Conservation (phyloP, 495 filamentous ascomycete genomes). For the Aspergillus haitiensis region DNA sequence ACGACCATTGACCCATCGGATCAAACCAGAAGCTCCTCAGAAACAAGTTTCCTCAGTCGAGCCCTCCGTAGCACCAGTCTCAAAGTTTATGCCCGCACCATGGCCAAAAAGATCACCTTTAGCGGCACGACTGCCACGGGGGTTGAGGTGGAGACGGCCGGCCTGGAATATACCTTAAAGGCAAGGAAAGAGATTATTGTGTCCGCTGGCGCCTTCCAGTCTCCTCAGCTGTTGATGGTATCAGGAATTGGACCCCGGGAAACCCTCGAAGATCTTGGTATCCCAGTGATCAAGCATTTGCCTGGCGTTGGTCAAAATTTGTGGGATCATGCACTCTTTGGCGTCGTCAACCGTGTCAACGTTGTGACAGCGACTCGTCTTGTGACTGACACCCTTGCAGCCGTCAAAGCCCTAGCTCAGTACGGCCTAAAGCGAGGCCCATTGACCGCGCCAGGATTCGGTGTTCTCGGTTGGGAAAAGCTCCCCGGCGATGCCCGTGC, state of each 20-base stretch:
- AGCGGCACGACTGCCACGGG: neutral
- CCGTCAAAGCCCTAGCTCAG: conserved; percentile 1
- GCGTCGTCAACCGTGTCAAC: neutral
- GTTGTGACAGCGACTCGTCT: neutral
- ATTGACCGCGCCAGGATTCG: conserved; percentile 15
- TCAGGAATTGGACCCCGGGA: neutral
- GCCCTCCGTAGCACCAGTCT: neutral
- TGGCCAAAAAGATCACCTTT: neutral
- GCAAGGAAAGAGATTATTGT: neutral
- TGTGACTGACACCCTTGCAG: neutral
- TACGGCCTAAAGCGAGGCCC: conserved; percentile 8
- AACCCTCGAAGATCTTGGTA: neutral
- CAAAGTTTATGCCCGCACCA: neutral
- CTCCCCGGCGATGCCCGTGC: conserved; percentile 29
- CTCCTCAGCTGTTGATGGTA: neutral
- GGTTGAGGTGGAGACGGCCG: neutral
- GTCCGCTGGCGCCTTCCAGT: neutral
- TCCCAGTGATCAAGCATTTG: neutral
- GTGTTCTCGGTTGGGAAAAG: conserved; percentile 45
- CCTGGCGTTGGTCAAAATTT: neutral
- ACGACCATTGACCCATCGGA: no score
- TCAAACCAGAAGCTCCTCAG: no score
- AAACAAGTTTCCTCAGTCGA: neutral
- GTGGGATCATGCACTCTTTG: conserved; percentile 34
- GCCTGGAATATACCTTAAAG: neutral